Evolutionary conservation across 1,284 basidiomycete genomes (phyloP).

Genomic region (Thecaphora thlaspeos): DNA sequence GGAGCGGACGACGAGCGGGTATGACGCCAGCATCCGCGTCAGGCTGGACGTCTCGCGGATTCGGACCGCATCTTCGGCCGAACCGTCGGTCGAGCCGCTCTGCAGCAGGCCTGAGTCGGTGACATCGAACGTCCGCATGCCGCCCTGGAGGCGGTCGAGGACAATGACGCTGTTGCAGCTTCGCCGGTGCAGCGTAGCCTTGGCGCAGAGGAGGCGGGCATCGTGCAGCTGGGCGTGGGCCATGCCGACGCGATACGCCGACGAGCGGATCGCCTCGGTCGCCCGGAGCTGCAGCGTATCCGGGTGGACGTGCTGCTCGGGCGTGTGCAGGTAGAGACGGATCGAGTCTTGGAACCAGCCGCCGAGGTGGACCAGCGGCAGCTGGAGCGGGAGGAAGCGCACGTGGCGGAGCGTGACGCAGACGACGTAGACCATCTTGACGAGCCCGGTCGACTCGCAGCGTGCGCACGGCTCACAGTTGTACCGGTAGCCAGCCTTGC

Average conservation of each 20-base stretch:
- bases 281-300: constrained; percentile 65
- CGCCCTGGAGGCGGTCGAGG: constrained; percentile 69
- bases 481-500: not conserved
- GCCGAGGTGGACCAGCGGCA: constrained; percentile 13
- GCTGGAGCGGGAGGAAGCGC: constrained; percentile 20
- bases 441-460: constrained; percentile 13
- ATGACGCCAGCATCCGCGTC: constrained; percentile 3
- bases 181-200: constrained; percentile 62
- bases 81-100: constrained; percentile 64
- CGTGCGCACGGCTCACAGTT: constrained; percentile 3
- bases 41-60: constrained; percentile 62
- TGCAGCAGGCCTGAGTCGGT: constrained; percentile 69
- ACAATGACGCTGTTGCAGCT: constrained; percentile 67
- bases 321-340: constrained; percentile 66
- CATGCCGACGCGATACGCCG: constrained; percentile 69
- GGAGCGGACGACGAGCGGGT: constrained; percentile 7
- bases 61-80: constrained; percentile 60
- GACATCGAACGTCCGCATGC: constrained; percentile 67
- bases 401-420: constrained; percentile 30
- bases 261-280: constrained; percentile 64
- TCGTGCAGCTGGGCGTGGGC: constrained; percentile 73
- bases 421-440: constrained; percentile 25
- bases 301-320: constrained; percentile 73
- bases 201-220: constrained; percentile 66
- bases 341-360: constrained; percentile 61